Evolutionary conservation across 2,329 filamentous ascomycete species (phyloP), one percentile per base, ranked within the genome.

Genomic region (Endoconidiophora laricicola): DNA sequence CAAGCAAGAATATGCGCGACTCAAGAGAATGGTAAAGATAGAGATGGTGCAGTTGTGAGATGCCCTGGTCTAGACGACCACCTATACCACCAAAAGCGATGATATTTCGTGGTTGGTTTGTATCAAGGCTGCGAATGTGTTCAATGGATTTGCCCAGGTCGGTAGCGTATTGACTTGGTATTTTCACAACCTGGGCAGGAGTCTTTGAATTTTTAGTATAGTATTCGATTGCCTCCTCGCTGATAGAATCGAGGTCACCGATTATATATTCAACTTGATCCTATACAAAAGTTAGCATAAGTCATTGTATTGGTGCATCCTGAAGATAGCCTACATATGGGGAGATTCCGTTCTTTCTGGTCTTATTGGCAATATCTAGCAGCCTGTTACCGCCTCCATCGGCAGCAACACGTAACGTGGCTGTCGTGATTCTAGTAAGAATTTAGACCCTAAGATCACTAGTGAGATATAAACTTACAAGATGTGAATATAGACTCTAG

Each of bases 381-480:
- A 95, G 72, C 37, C 78, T 73, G 60, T 96, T 94, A 43, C 88
- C 88, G 22, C 87, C 91, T 50, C 88, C 91, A 66, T 98, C 91
- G 24, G 87, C 91, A 52, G 87, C 94, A 48, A 96, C 71, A 22
- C 74, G 76, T 54, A 80, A 73, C 20, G 66, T 68, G 48, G 83
- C 81, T 84, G 57, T 50, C 24, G 22, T 33, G 9, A 18, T 20
- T 39, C 38, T 9, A 18, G 26, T 38, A 36, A 20, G n/a, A 20
- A 22, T 12, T 24, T 6, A 22, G 14, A 47, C n/a, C 6, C 1
- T n/a, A 22, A 41, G 2, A 38, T 9, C 29, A 16, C 7, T 44
- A 22, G 6, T 3, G 5, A 14, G 20, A 20, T 4, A 22, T 3
- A 46, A 10, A 48, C 41, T 23, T 42, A 52, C 50, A 48, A 12